Percentiles rank a stretch among this genome's conserved stretches.
Conservation (phyloP, 176 grass and related monocot species). For the Carex parvula region DNA sequence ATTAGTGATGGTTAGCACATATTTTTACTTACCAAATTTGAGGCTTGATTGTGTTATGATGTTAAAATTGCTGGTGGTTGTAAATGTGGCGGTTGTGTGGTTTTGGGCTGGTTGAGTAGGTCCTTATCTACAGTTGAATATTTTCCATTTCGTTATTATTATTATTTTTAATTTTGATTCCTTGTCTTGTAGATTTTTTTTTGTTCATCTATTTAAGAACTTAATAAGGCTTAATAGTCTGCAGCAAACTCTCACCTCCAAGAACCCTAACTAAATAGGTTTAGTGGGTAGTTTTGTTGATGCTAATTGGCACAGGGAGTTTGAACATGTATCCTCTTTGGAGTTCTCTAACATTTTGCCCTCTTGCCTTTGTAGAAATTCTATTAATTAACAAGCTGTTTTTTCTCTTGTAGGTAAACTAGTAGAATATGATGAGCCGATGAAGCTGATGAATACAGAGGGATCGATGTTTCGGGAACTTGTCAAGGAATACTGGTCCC, state of each 20-base stretch:
- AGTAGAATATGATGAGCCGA: conserved; percentile 66
- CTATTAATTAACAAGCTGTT: background rate
- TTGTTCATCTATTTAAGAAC: background rate
- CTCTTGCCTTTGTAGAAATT: background rate
- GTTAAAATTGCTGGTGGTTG: background rate
- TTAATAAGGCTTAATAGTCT: background rate
- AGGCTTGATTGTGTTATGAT: conserved; percentile 1
- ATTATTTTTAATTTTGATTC: background rate
- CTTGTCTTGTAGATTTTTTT: background rate
- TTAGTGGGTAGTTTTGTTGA: background rate
- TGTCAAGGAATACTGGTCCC: conserved; percentile 78
- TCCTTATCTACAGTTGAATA: background rate
- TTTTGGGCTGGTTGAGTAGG: background rate
- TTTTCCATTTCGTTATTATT: background rate
- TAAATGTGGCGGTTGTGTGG: background rate
- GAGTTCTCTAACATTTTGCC: background rate
- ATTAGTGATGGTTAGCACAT: conserved; percentile 65
- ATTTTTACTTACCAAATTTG: background rate
- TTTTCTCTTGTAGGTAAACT: conserved; percentile 40
- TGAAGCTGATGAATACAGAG: conserved; percentile 66
- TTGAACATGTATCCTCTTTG: background rate
- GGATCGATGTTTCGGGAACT: conserved; percentile 57
- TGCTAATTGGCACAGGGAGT: background rate
- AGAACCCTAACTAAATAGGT: background rate
- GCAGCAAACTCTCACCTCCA: background rate